Conservation (phyloP, 2,329 filamentous ascomycete genomes). For the Periconia sp. region DNA sequence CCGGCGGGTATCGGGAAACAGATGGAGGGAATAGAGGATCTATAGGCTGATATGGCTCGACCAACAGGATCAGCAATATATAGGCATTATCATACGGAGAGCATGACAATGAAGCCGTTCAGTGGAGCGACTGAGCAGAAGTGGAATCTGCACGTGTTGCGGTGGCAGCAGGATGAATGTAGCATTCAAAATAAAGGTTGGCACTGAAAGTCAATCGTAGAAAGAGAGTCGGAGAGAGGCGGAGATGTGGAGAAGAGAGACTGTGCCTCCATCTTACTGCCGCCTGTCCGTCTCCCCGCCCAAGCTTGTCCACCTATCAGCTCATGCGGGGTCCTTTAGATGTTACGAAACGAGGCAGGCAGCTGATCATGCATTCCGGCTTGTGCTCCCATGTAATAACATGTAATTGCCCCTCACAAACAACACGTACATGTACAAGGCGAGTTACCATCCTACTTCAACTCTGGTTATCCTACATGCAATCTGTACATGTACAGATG, state of each 20-base stretch:
- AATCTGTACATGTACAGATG: too few species aligned
- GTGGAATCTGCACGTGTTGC: too few species aligned
- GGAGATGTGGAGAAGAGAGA: slow-evolving; percentile 1
- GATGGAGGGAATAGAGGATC: too few species aligned
- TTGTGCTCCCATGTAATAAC: neutral
- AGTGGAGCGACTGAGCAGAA: too few species aligned
- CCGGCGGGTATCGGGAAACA: neutral
- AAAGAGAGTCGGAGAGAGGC: neutral
- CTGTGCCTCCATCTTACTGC: neutral
- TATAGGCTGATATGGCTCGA: neutral
- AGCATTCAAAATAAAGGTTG: neutral
- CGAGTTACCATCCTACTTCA: too few species aligned
- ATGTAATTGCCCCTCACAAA: neutral
- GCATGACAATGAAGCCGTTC: neutral
- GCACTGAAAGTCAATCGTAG: neutral
- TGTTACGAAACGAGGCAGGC: neutral
- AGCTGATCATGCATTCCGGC: slow-evolving; percentile 2
- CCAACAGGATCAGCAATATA: neutral
- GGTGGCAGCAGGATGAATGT: too few species aligned
- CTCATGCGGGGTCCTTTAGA: slow-evolving; percentile 9
- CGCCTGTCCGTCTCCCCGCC: slow-evolving; percentile 9
- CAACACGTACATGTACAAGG: neutral
- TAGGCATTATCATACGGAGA: neutral
- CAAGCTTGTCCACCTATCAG: slow-evolving; percentile 11
- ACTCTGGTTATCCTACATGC: too few species aligned